Base-by-base conservation (phyloP, 176 grass and related monocot genomes). In the Areca catechu region DNA sequence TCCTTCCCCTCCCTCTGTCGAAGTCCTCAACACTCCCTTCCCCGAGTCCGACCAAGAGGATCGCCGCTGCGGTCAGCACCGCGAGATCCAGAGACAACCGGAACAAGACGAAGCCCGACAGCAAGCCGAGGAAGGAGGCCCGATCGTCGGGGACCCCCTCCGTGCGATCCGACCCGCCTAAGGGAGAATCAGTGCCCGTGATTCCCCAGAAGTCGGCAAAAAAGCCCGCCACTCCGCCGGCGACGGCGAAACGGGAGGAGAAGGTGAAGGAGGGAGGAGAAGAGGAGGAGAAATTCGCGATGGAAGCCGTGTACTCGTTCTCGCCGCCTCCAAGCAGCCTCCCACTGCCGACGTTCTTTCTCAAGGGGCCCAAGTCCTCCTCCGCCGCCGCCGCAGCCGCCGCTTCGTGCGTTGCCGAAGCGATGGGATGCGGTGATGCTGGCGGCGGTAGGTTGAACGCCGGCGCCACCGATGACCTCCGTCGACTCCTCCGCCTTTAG, bases 271-370 rank as follows among this genome's bases (percentile, higher is more conserved):
- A 58, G 23, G 21, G 16, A 18, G 15, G 49, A 18, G 15, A 20
- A 3, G 22, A 24, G 22, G 24, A 20, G 3, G 50, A 67, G 22
- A 16, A 20, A 24, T 15, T 51, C 3, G 2, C 4, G 18, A 52
- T 28, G 63, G 49, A 66, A 1, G 29, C 49, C 17, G 49, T 66
- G 22, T 66, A 66, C 63, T 66, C 63, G 63, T 49, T 66, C 23
- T 66, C 63, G 20, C 63, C 63, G 49, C 63, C 63, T 17, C 63
- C 63, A 17, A 53, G 49, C 23, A 52, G 49, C 49, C 49, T 66
- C n/a, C 63, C 63, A 4, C 48, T 66, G 63, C 63, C 63, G 16
- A 66, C 19, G 12, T 66, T 52, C 50, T 17, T 52, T 27, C 63
- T 53, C 17, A 19, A 23, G 15, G 20, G 23, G 49, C 63, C 21